Percentiles rank a stretch among this genome's conserved stretches.
Evolutionary conservation across 2,329 filamentous ascomycete genomes (phyloP).

Genomic region (Ophiostoma ips): DNA sequence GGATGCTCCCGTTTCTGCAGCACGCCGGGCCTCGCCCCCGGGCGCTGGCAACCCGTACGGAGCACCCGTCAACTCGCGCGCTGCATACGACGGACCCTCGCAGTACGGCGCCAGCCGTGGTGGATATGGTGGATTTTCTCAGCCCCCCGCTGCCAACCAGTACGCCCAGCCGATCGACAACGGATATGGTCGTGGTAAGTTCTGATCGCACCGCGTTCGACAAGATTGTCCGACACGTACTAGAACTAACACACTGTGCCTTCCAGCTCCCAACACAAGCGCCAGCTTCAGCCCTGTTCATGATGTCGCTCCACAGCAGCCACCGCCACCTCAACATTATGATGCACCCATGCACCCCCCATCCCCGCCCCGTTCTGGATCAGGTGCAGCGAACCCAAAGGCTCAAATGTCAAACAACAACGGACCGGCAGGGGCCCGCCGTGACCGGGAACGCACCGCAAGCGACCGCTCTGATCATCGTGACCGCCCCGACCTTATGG

Average conservation of each 20-base stretch:
- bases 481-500: constrained; percentile 8
- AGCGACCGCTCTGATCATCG: background rate
- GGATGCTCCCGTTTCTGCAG: constrained; percentile 5
- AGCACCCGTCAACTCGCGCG: constrained; percentile 5
- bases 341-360: constrained; percentile 19
- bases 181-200: constrained; percentile 12
- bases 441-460: constrained; percentile 5
- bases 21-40: constrained; percentile 9
- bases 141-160: constrained; percentile 14
- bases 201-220: constrained; percentile 22
- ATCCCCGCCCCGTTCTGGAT: constrained; percentile 10
- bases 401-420: constrained; percentile 13
- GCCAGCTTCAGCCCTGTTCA: constrained; percentile 27
- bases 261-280: constrained; percentile 28
- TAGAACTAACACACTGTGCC: constrained; percentile 14
- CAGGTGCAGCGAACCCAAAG: constrained; percentile 6
- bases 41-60: constrained; percentile 2
- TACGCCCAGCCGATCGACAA: constrained; percentile 10
- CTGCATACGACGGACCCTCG: background rate
- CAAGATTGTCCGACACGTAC: background rate
- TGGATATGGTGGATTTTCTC: constrained; percentile 47
- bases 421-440: constrained; percentile 6
- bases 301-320: constrained; percentile 16
- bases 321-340: constrained; percentile 28
- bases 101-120: constrained; percentile 12